A percentile compares a stretch with the other conserved stretches of the same genome.
Conservation (phyloP, 2,329 filamentous ascomycete genomes). For the Zymoseptoria brevis region DNA sequence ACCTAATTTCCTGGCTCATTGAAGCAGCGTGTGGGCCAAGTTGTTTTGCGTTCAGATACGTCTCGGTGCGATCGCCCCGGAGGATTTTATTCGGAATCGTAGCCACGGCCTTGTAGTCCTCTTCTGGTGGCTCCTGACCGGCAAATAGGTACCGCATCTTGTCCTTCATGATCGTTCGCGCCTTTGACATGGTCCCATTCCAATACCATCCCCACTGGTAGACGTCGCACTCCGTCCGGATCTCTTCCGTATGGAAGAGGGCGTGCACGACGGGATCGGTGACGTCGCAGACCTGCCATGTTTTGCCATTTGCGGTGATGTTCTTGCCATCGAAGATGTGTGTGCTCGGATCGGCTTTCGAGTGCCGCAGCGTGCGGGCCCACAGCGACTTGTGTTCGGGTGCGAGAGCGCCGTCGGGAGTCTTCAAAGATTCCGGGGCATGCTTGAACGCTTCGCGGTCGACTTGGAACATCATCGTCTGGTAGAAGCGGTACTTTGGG, state of each 20-base stretch:
- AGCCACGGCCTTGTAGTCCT: constrained; percentile 20
- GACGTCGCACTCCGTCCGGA: constrained; percentile 42
- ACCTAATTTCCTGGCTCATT: constrained; percentile 4
- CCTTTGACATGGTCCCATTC: constrained; percentile 72
- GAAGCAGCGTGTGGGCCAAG: not conserved
- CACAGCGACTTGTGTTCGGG: constrained; percentile 9
- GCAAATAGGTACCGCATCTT: constrained; percentile 54
- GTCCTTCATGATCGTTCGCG: constrained; percentile 77
- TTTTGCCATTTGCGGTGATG: constrained; percentile 71
- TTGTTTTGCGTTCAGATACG: not conserved
- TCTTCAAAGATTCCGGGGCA: constrained; percentile 1
- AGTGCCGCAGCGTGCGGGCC: constrained; percentile 13
- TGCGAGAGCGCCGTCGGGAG: not conserved
- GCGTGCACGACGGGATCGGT: constrained; percentile 64
- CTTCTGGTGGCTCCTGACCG: constrained; percentile 26
- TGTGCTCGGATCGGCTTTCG: constrained; percentile 36
- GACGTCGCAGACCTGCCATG: constrained; percentile 93
- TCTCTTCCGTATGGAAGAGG: constrained; percentile 56
- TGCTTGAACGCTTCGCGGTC: constrained; percentile 22
- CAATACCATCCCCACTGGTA: constrained; percentile 70
- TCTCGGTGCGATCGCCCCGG: not conserved
- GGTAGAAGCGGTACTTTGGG: constrained; percentile 70
- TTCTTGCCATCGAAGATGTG: constrained; percentile 79
- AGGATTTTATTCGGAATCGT: constrained; percentile 8
- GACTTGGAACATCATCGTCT: constrained; percentile 81